These are phyloP conservation scores for Xylariaceae sp. DNA, from an alignment of 2,329 filamentous ascomycete species.

Conservation along the genomic window DNA sequence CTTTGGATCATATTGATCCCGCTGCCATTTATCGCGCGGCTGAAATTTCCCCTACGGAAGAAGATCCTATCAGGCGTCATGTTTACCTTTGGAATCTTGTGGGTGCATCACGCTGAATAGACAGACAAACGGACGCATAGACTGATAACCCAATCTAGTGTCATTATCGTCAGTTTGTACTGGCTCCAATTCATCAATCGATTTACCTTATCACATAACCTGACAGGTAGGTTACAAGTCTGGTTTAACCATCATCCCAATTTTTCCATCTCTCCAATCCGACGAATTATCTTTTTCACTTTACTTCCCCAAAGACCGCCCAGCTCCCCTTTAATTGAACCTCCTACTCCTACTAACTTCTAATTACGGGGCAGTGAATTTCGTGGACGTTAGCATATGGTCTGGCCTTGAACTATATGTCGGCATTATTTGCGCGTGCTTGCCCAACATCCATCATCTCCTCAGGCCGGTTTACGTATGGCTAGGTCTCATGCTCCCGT, in stretches of 20 bases:
- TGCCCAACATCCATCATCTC: constrained; percentile 39
- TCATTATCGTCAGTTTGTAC: constrained; percentile 4
- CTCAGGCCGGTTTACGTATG: constrained; percentile 32
- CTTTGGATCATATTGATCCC: constrained; percentile 13
- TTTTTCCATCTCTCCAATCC: too few species aligned
- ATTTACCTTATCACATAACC: not conserved
- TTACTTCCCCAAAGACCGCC: not conserved
- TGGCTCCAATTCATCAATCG: constrained; percentile 4
- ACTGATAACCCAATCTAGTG: too few species aligned
- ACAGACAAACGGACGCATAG: too few species aligned
- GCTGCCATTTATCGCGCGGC: not conserved
- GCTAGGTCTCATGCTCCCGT: constrained; percentile 1
- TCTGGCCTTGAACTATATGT: constrained; percentile 45
- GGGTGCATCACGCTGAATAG: too few species aligned
- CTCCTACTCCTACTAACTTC: not conserved
- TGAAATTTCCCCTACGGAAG: constrained; percentile 38
- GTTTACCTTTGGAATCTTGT: constrained; percentile 35
- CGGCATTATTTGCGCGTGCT: constrained; percentile 44
- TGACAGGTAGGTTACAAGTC: constrained; percentile 38
- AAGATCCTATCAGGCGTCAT: constrained; percentile 42
- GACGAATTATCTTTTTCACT: too few species aligned
- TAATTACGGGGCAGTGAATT: constrained; percentile 34
- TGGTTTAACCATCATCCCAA: too few species aligned
- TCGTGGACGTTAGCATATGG: constrained; percentile 42
- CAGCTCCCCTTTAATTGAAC: not conserved